Evolutionary conservation across 805 yeast species (phyloP), one percentile per base, ranked within the genome.

Genomic region (Cephaloascus albidus): DNA sequence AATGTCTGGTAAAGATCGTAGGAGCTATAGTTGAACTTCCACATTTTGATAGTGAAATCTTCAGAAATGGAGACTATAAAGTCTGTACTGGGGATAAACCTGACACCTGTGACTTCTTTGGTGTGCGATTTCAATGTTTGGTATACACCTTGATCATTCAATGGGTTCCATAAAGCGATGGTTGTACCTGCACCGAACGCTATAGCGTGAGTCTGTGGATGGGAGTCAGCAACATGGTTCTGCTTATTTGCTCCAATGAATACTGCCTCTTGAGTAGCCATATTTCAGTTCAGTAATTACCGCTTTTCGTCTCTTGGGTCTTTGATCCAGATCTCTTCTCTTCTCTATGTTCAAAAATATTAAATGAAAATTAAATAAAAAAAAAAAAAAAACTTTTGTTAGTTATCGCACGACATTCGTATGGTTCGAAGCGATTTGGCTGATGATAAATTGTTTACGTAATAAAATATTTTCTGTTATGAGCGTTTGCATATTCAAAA

Each of bases 201-300:
- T 4, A 83, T 67, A 3, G 72, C 40, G 18, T 62, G 51, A 10
- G 49, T 47, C 1, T 40, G 39, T 0, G 52, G 39, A 42, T 69
- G 64, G 46, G 70, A 72, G 49, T 78, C 88, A 18, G 79, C 70
- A 4, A 72, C 76, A 43, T 71, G 74, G 4, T 77, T 62, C 48
- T 81, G 86, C 43, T 71, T 73, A 53, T 84, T 85, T 28, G 86
- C 87, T 14, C 94, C 94, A 16, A 74, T 65, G 53, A 83, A 81
- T 3, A 79, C 63, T 15, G 83, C 85, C 41, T 78, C 82, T 36
- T 63, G 59, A 2, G 36, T 20, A 17, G 46, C 48, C 51, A 49
- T 50, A 17, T 18, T 23, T 14, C 17, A 8, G 15, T n/a, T 31
- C 18, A n/a, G n/a, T n/a, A n/a, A n/a, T n/a, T n/a, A n/a, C n/a